Conservation (phyloP, 2,329 filamentous ascomycete species). For the Stachybotrys chartarum region DNA sequence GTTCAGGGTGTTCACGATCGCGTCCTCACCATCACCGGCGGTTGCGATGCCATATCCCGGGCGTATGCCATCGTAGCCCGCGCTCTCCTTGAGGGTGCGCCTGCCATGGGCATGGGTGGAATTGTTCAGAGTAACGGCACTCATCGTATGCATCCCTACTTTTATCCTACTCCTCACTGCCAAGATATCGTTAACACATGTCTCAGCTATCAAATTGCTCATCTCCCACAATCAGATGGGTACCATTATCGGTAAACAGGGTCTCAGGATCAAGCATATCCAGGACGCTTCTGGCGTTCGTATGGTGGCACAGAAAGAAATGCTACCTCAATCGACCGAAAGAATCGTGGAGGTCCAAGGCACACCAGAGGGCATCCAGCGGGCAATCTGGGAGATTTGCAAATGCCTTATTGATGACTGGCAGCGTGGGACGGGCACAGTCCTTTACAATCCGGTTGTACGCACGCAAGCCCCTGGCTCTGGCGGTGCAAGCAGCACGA, state of each 20-base stretch:
- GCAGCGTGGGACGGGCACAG: constrained; percentile 93
- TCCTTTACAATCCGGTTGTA: constrained; percentile 94
- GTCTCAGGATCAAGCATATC: constrained; percentile 98
- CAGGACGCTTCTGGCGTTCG: constrained; percentile 94
- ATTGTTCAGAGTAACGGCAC: constrained; percentile 81
- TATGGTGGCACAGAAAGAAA: constrained; percentile 99
- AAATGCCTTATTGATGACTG: constrained; percentile 97
- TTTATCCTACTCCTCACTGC: constrained; percentile 1
- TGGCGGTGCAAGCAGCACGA: constrained; percentile 31
- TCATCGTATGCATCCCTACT: constrained; percentile 59
- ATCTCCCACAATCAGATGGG: constrained; percentile 99
- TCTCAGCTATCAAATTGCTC: constrained; percentile 83
- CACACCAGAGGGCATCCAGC: constrained; percentile 89
- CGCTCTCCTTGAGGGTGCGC: constrained; percentile 85
- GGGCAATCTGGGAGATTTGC: constrained; percentile 96
- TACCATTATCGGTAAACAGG: constrained; percentile 94
- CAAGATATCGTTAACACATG: constrained; percentile 7
- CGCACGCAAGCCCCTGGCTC: constrained; percentile 63
- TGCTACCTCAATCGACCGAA: constrained; percentile 98
- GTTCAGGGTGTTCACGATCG: constrained; percentile 96
- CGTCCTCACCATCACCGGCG: constrained; percentile 89
- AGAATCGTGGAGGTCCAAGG: constrained; percentile 96
- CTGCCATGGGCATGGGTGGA: constrained; percentile 93
- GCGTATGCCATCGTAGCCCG: constrained; percentile 92
- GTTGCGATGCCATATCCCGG: constrained; percentile 79